Conservation (phyloP, 257 asterid species). For the Rauvolfia tetraphylla region DNA sequence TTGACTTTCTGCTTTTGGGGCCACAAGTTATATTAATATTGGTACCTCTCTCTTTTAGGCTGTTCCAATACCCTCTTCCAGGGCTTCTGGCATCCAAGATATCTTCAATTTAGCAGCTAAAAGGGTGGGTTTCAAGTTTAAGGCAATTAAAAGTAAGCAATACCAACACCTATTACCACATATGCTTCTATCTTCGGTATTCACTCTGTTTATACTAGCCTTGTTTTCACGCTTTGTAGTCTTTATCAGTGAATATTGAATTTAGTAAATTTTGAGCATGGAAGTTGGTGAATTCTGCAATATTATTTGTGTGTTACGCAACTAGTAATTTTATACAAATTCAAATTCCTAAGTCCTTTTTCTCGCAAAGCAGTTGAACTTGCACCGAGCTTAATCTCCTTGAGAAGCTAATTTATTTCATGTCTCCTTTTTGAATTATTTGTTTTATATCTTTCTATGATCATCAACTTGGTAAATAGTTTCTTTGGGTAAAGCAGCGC, state of each 20-base stretch:
- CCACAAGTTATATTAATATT: background rate
- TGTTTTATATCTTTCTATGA: background rate
- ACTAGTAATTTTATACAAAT: background rate
- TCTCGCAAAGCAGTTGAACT: background rate
- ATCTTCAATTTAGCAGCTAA: constrained; percentile 86
- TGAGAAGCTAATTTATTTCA: background rate
- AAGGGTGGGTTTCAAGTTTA: constrained; percentile 75
- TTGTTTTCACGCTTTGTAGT: background rate
- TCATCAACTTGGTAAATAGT: background rate
- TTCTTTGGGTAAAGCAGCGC: background rate
- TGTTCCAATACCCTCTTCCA: constrained; percentile 77
- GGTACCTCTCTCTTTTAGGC: constrained; percentile 39
- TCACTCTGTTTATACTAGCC: background rate
- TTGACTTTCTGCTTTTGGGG: background rate
- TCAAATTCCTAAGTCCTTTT: background rate
- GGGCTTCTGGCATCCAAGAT: constrained; percentile 60
- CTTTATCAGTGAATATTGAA: background rate
- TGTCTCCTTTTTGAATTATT: too few relatives aligned
- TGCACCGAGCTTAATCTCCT: background rate
- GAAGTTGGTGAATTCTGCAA: background rate
- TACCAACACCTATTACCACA: background rate
- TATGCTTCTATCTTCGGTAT: background rate
- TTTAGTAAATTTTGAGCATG: background rate
- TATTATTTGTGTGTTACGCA: background rate
- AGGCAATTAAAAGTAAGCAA: constrained; percentile 52